Percentiles rank a stretch among this genome's conserved stretches.
phyloP scores from a whole-genome alignment of 345 rosid species.

The Dimocarpus longan region DNA sequence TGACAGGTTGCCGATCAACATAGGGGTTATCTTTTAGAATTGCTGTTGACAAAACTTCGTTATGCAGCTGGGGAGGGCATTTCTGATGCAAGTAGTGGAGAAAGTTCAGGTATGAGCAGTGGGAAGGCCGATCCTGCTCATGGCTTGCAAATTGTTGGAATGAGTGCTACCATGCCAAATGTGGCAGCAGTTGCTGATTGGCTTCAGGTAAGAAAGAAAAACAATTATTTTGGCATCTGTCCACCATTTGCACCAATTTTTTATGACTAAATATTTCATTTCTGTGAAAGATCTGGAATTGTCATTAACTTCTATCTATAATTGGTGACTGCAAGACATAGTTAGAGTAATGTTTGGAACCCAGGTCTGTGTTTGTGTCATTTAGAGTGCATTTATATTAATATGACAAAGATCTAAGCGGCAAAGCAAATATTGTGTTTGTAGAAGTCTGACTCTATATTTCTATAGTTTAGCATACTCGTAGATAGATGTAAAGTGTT shows the following conservation, averaged over 20 bases:
- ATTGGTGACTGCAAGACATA: not conserved
- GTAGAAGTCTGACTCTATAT: not conserved
- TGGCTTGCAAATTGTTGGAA: conserved; percentile 96
- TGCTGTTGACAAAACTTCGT: conserved; percentile 92
- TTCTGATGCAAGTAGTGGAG: conserved; percentile 79
- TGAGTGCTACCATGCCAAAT: conserved; percentile 99
- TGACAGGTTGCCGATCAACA: conserved; percentile 90
- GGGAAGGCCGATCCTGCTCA: conserved; percentile 76
- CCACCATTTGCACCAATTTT: not conserved
- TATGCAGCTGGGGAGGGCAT: conserved; percentile 95
- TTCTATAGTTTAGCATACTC: conserved; percentile 2
- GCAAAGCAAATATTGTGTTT: not conserved
- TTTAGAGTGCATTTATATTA: not conserved
- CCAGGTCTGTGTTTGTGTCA: not conserved
- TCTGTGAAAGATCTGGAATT: conserved; percentile 3
- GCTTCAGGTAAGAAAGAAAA: conserved; percentile 77
- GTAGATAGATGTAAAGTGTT: not conserved
- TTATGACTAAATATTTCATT: conserved; percentile 15
- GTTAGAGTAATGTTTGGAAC: not conserved
- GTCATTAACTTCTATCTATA: not conserved
- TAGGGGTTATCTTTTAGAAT: conserved; percentile 97
- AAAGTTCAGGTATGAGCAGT: conserved; percentile 83
- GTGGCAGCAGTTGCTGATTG: conserved; percentile 96
- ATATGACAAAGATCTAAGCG: not conserved
- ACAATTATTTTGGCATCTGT: conserved; percentile 8